Base-by-base conservation (phyloP, 257 asterid species). In the Ajuga chamaepitys region DNA sequence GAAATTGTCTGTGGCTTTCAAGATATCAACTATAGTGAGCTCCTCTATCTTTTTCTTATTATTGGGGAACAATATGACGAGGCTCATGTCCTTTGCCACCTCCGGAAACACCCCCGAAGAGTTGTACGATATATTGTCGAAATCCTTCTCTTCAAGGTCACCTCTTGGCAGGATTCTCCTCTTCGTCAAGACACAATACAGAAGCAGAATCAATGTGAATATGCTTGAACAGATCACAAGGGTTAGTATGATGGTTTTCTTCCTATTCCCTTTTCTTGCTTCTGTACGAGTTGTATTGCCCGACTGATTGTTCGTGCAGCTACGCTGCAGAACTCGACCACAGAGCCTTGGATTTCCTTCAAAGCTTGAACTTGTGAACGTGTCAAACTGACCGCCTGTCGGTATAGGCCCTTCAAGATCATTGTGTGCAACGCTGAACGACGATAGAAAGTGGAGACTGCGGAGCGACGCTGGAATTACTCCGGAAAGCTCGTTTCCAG, bases 1-100 rank as follows among this genome's bases (percentile, higher is more conserved):
- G 86, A 93, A 93, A 73, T 85, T 81, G 68, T 90, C 87, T 4
- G 99, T 90, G 81, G 96, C 99, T 73, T 81, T 85, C 78, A 86
- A 28, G 64, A 93, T 81, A 68, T 93, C 99, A 26, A 76, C 74
- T 61, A 90, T 68, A 2, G 95, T 84, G 70, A 93, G 85, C 64
- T 86, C 95, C 81, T 76, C 80, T 35, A 77, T 68, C 52, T 81
- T 83, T 10, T 78, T 77, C 79, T 73, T 80, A 46, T 77, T 78
- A 76, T 75, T 88, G 4, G 95, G 89, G 68, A 93, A 92, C 87
- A 92, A 71, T 44, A 86, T 75, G 60, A 90, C 90, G 17, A 88
- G 64, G 77, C 97, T 83, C 22, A 70, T 76, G 63, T 89, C 99
- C 66, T 67, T 79, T 56, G 80, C 86, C 58, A 70, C 77, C 79